Evolutionary conservation across 1,139 yeast species (phyloP), one percentile per base, ranked within the genome.

Genomic region (Yamadazyma friedrichii): DNA sequence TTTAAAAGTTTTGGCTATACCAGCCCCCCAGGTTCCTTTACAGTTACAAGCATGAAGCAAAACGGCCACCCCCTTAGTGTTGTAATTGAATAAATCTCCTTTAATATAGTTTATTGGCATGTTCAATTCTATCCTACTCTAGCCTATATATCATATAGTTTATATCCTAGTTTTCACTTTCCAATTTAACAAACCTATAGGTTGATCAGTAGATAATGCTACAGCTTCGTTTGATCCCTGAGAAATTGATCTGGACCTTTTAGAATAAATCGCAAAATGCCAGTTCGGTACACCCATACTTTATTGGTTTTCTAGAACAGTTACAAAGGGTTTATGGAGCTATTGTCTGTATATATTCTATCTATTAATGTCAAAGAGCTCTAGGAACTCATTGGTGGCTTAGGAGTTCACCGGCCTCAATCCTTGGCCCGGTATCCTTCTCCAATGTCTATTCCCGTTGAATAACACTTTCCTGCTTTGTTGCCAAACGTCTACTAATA

Each of bases 1-100:
- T 28, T 67, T 67, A 55, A 85, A 80, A 8, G 60, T 67, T 2
- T 67, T 67, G 0, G 91, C 93, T 2, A 88, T 78, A 0, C 96
- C 96, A 0, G 87, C 93, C 3, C 95, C 94, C 96, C 96, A 88
- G 0, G 73, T 56, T 0, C 95, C 96, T 27, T 72, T 67, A 40
- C 89, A 82, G 54, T 88, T 88, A 55, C 95, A 88, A 0, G 95
- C 82, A 56, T 88, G 95, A 1, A 83, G 84, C 9, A 80, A 61
- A 2, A 82, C 60, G 0, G 76, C 47, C 6, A 65, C 64, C n/a
- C 50, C 42, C 6, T 45, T 31, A 1, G 61, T 42, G 0, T 63
- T 54, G 17, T 74, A 69, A 13, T 64, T 52, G 48, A 84, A 82
- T 10, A 84, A 58, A 51, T 84, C 86, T 1, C 88, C 89, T 41